Percentiles rank a stretch among this genome's conserved stretches.
Conservation (phyloP, 768 basidiomycete genomes). For the Cytidiella melzeri region DNA sequence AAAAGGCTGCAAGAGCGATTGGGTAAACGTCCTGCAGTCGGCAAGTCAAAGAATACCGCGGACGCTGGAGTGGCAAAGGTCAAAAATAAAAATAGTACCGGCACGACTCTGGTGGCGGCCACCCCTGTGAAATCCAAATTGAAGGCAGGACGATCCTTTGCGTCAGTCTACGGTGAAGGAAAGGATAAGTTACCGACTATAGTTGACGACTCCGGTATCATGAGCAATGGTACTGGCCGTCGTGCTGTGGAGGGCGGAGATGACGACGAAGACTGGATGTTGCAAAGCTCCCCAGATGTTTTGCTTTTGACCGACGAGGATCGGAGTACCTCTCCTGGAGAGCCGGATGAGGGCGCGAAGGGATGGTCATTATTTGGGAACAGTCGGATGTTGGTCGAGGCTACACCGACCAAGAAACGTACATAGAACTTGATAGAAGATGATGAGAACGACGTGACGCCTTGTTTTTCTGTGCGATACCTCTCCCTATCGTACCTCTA, state of each 20-base stretch:
- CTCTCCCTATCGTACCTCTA: too few species aligned
- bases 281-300: slow-evolving; percentile 19
- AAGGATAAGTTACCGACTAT: slow-evolving; percentile 1
- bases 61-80: not conserved
- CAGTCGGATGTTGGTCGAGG: slow-evolving; percentile 12
- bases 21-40: slow-evolving; percentile 6
- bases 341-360: not conserved
- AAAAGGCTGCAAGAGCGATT: slow-evolving; percentile 4
- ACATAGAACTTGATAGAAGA: too few species aligned
- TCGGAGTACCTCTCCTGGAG: not conserved
- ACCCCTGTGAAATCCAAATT: slow-evolving; percentile 41
- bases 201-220: not conserved
- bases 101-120: slow-evolving; percentile 45
- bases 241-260: slow-evolving; percentile 15
- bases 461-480: too few species aligned
- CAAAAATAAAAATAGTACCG: slow-evolving; percentile 12
- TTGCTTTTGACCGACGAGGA: slow-evolving; percentile 9
- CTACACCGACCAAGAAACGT: slow-evolving; percentile 23
- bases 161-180: not conserved
- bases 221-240: not conserved
- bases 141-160: not conserved
- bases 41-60: not conserved
- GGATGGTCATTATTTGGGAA: not conserved
- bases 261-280: slow-evolving; percentile 20
- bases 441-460: too few species aligned